Percentiles rank a stretch among this genome's conserved stretches.
These are phyloP conservation scores for Wickerhamomyces ciferrii DNA, from an alignment of 805 yeast genomes.

Conservation along the genomic window DNA sequence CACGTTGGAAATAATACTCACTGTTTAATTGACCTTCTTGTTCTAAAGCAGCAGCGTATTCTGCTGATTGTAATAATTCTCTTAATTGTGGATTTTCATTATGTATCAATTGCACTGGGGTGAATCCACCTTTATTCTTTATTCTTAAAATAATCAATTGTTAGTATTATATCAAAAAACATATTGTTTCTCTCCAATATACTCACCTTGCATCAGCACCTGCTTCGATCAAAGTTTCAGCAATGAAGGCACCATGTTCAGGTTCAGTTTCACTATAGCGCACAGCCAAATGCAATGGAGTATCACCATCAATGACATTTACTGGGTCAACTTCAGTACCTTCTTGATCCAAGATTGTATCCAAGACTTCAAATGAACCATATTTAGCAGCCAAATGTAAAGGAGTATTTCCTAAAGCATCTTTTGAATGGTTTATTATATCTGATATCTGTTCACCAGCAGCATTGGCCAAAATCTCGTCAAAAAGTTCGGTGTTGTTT, in stretches of 20 bases:
- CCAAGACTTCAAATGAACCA: constrained; percentile 86
- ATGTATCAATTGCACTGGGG: constrained; percentile 66
- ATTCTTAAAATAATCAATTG: constrained; percentile 23
- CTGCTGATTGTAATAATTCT: constrained; percentile 75
- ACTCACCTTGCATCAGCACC: constrained; percentile 69
- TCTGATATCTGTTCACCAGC: constrained; percentile 27
- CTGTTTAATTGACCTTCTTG: constrained; percentile 29
- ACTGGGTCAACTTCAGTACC: constrained; percentile 87
- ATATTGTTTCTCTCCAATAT: neutral
- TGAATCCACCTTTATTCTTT: constrained; percentile 57
- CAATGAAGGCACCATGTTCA: constrained; percentile 74
- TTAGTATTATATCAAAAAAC: too few species aligned
- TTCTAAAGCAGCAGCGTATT: constrained; percentile 51
- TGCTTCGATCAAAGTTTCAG: constrained; percentile 81
- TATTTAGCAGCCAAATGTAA: constrained; percentile 76
- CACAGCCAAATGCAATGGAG: constrained; percentile 87
- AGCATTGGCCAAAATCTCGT: constrained; percentile 43
- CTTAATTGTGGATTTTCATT: constrained; percentile 50
- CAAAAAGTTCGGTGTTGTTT: constrained; percentile 74
- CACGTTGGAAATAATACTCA: constrained; percentile 14
- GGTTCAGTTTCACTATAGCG: constrained; percentile 73
- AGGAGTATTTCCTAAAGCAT: constrained; percentile 76
- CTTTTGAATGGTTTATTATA: constrained; percentile 64
- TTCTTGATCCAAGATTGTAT: constrained; percentile 74
- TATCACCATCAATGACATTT: constrained; percentile 68